phyloP scores from a whole-genome alignment of 768 basidiomycete species.

The Tubosaeta sp. region DNA sequence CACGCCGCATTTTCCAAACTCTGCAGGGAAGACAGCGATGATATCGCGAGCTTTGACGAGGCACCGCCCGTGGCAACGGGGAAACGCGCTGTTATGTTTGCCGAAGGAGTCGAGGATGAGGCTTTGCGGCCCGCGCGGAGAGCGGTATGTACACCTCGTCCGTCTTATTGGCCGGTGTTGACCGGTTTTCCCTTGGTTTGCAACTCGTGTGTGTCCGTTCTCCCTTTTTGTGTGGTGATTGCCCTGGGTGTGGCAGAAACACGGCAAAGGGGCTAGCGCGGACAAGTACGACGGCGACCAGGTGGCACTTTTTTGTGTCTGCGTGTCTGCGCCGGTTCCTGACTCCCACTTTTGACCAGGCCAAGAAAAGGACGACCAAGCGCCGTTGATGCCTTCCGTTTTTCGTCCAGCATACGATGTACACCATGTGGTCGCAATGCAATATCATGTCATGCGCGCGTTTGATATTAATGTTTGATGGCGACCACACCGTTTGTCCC shows the following conservation, averaged over 20 bases:
- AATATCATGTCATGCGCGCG: background rate
- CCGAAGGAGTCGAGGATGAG: constrained; percentile 20
- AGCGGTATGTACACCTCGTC: constrained; percentile 14
- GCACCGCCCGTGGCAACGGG: constrained; percentile 13
- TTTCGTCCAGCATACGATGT: background rate
- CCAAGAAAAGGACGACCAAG: constrained; percentile 21
- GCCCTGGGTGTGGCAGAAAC: constrained; percentile 15
- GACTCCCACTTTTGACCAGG: background rate
- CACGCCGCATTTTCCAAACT: constrained; percentile 23
- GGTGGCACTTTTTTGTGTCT: background rate
- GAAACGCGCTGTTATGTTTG: constrained; percentile 20
- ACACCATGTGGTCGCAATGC: background rate
- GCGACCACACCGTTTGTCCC: too few species aligned
- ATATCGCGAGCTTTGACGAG: constrained; percentile 23
- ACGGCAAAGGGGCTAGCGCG: constrained; percentile 9
- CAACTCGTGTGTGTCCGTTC: background rate
- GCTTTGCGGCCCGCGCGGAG: constrained; percentile 25
- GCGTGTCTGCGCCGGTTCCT: background rate
- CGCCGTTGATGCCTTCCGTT: constrained; percentile 18
- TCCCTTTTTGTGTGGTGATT: background rate
- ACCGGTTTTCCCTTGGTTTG: background rate
- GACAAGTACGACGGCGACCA: background rate
- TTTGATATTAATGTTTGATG: background rate
- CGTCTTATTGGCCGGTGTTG: background rate
- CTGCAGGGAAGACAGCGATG: constrained; percentile 25